Evolutionary conservation across 1,139 yeast genomes (phyloP).

Genomic region (Chernovozyma sophiae-reginae): DNA sequence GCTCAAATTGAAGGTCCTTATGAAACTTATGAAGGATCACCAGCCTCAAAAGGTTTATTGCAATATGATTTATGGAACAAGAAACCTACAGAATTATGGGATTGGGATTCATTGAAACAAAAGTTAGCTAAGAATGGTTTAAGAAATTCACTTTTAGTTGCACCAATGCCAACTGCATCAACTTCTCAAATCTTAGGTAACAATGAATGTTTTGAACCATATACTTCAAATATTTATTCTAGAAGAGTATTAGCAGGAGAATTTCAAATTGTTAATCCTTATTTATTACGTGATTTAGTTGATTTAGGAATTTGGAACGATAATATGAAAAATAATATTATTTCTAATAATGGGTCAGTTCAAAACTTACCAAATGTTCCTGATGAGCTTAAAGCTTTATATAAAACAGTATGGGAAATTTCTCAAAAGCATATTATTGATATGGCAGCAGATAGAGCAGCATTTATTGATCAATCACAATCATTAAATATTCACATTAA

Average conservation of each 20-base stretch:
- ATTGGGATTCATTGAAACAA: conserved; percentile 51
- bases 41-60: conserved; percentile 53
- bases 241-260: conserved; percentile 62
- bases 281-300: conserved; percentile 50
- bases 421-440: conserved; percentile 53
- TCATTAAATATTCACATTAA: conserved; percentile 54
- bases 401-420: conserved; percentile 61
- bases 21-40: conserved; percentile 50
- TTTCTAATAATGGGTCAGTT: conserved; percentile 52
- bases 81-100: conserved; percentile 55
- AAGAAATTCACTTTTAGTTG: conserved; percentile 57
- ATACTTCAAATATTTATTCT: conserved; percentile 55
- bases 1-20: conserved; percentile 48
- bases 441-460: conserved; percentile 61
- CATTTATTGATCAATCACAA: conserved; percentile 58
- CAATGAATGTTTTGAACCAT: conserved; percentile 62
- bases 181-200: conserved; percentile 59
- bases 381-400: conserved; percentile 45
- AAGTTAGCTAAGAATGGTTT: conserved; percentile 44
- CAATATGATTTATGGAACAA: conserved; percentile 58
- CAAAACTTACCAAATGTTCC: conserved; percentile 51
- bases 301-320: conserved; percentile 55
- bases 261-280: conserved; percentile 58
- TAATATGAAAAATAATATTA: conserved; percentile 48
- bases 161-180: conserved; percentile 66